Conservation (phyloP, 257 asterid species). For the Penstemon newberryi region DNA sequence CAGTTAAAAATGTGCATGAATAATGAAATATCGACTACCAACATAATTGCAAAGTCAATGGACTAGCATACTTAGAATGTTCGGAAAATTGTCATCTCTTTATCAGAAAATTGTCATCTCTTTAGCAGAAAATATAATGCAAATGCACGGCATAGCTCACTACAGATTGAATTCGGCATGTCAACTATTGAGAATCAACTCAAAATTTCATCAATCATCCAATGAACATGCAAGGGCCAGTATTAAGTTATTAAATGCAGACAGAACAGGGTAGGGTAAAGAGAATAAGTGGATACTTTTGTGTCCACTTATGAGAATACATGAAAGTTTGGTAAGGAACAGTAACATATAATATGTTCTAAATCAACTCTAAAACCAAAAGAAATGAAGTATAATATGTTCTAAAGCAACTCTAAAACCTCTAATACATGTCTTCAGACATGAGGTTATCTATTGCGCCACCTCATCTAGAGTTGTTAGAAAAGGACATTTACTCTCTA, state of each 20-base stretch:
- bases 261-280: slow-evolving; percentile 12
- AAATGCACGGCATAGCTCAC: slow-evolving; percentile 6
- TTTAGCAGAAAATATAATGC: slow-evolving; percentile 13
- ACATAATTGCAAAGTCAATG: slow-evolving; percentile 16
- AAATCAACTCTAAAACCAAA: not conserved
- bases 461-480: too few relatives aligned
- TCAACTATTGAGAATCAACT: not conserved
- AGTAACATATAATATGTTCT: not conserved
- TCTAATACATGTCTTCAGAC: not conserved
- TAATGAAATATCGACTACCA: slow-evolving; percentile 10
- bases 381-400: not conserved
- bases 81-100: not conserved
- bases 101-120: slow-evolving; percentile 4
- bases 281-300: not conserved
- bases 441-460: not conserved
- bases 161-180: slow-evolving; percentile 16
- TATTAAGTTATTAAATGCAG: not conserved
- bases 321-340: slow-evolving; percentile 2
- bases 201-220: not conserved
- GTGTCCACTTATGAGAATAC: not conserved
- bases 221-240: slow-evolving; percentile 9
- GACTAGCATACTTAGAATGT: not conserved
- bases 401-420: not conserved
- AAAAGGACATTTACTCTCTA: too few relatives aligned
- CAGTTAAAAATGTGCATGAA: slow-evolving; percentile 3